Evolutionary conservation across 352 stramenopile genomes (phyloP).

Genomic region (Globisporangium abappressorium): DNA sequence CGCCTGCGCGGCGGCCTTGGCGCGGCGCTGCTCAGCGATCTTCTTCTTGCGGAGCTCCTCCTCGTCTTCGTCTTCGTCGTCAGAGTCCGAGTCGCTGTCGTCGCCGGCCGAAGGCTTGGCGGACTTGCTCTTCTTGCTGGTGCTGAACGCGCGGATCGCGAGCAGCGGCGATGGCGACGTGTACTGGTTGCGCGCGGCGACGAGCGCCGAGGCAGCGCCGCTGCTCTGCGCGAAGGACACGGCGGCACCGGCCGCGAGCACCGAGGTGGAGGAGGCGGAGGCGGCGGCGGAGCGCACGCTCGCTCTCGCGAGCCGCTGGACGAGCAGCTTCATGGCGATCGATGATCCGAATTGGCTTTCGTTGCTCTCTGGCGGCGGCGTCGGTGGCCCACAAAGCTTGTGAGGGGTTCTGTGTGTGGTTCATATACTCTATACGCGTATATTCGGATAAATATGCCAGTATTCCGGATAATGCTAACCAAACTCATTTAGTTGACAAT

Average conservation of each 20-base stretch:
- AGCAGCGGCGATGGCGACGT: slow-evolving; percentile 14
- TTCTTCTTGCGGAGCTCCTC: slow-evolving; percentile 21
- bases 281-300: slow-evolving; percentile 15
- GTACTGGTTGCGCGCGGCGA: slow-evolving; percentile 11
- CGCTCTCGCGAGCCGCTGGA: slow-evolving; percentile 25
- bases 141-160: slow-evolving; percentile 30
- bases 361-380: neutral
- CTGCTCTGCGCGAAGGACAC: slow-evolving; percentile 16
- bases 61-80: slow-evolving; percentile 30
- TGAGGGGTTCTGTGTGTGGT: slow-evolving; percentile 4
- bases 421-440: neutral
- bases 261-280: slow-evolving; percentile 1
- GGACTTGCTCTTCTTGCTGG: slow-evolving; percentile 17
- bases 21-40: slow-evolving; percentile 14
- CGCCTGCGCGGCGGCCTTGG: slow-evolving; percentile 19
- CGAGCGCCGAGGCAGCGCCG: slow-evolving; percentile 3
- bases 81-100: slow-evolving; percentile 20
- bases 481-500: no score
- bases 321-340: slow-evolving; percentile 23
- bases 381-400: slow-evolving; percentile 18
- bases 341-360: slow-evolving; percentile 10
- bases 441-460: neutral
- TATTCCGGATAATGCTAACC: no score
- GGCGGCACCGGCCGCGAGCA: neutral
- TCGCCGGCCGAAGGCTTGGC: slow-evolving; percentile 10